These are phyloP conservation scores for Desmodesmus armatus DNA, from an alignment of 139 green algal species.

Conservation along the genomic window DNA sequence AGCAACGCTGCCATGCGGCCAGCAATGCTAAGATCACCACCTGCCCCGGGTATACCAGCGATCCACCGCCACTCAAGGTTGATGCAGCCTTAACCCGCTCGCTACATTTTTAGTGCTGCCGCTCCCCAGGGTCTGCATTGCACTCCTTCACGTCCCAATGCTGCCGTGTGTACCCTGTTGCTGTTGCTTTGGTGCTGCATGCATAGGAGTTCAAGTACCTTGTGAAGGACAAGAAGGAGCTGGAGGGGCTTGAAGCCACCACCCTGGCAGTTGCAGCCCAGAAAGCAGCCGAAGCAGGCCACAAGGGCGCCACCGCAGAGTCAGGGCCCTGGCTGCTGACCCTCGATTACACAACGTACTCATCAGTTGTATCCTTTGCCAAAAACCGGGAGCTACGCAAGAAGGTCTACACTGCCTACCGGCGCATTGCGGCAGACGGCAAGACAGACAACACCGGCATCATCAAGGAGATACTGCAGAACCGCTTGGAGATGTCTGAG, in stretches of 20 bases:
- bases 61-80: too few relatives aligned
- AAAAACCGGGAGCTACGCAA: slow-evolving; percentile 89
- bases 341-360: slow-evolving; percentile 91
- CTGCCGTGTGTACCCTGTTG: too few relatives aligned
- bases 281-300: slow-evolving; percentile 62
- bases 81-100: too few relatives aligned
- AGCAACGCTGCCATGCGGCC: too few relatives aligned
- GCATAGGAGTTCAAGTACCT: slow-evolving; percentile 15
- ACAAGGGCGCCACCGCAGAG: slow-evolving; percentile 83
- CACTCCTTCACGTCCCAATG: too few relatives aligned
- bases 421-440: slow-evolving; percentile 81
- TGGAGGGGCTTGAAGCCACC: slow-evolving; percentile 83
- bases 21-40: too few relatives aligned
- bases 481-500: slow-evolving; percentile 86
- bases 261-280: slow-evolving; percentile 75
- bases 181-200: background rate
- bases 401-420: slow-evolving; percentile 92
- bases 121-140: too few relatives aligned
- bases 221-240: slow-evolving; percentile 49
- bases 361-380: slow-evolving; percentile 84
- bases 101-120: too few relatives aligned
- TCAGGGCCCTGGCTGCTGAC: slow-evolving; percentile 95
- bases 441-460: slow-evolving; percentile 90
- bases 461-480: slow-evolving; percentile 86
- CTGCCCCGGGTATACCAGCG: too few relatives aligned